Percentiles rank a stretch among this genome's conserved stretches.
These are phyloP conservation scores for Chamaecyparis obtusa DNA, from an alignment of 75 land plant genomes.

Conservation along the genomic window DNA sequence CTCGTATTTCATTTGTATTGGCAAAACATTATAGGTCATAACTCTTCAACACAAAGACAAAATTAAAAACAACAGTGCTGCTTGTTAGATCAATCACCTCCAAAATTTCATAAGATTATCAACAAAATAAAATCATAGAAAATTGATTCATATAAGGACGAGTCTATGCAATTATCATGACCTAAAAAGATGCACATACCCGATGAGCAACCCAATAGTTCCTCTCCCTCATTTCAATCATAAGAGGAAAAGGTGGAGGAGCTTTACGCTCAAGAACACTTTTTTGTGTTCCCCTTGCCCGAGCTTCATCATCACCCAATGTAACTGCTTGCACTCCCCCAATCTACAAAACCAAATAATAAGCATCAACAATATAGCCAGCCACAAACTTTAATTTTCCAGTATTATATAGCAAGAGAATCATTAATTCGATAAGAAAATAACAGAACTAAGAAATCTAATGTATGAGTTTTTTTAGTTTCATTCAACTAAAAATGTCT, in stretches of 20 bases:
- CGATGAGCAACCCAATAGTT: constrained; percentile 76
- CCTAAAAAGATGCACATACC: constrained; percentile 31
- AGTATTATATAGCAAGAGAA: not conserved
- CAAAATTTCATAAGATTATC: not conserved
- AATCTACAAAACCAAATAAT: constrained; percentile 30
- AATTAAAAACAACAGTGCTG: too few species aligned
- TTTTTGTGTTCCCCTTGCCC: constrained; percentile 71
- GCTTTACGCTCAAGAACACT: constrained; percentile 72
- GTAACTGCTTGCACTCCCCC: constrained; percentile 76
- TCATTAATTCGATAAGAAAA: not conserved
- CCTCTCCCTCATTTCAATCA: constrained; percentile 78
- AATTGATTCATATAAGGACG: not conserved
- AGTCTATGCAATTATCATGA: not conserved
- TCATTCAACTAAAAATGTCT: not conserved
- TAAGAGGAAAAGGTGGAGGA: constrained; percentile 65
- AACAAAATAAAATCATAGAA: not conserved
- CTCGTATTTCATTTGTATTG: too few species aligned
- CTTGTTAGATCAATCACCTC: not conserved
- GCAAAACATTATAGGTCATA: too few species aligned
- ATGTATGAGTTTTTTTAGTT: not conserved
- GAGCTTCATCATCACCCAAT: constrained; percentile 71
- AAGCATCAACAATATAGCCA: not conserved
- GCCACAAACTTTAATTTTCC: too few species aligned
- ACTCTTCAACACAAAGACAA: too few species aligned
- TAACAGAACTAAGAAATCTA: not conserved